Percentiles rank a stretch among this genome's conserved stretches.
phyloP scores from a whole-genome alignment of 371 early-diverging fungal genomes.

The Mucor piriformis region DNA sequence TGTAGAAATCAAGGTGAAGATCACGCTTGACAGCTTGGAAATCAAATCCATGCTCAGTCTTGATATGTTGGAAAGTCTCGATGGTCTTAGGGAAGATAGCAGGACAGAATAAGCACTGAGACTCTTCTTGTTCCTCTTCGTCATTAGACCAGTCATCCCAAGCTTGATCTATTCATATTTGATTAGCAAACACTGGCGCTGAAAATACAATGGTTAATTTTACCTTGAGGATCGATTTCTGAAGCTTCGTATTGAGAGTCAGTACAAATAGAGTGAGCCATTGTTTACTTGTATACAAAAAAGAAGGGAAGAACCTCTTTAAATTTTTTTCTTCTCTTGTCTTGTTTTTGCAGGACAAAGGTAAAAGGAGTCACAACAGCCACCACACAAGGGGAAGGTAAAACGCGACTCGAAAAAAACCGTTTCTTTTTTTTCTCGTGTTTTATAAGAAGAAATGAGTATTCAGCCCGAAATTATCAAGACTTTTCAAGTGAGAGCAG shows the following conservation, averaged over 20 bases:
- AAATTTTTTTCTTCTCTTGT: background rate
- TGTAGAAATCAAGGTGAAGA: conserved; percentile 79
- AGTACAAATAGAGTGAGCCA: background rate
- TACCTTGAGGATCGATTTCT: conserved; percentile 46
- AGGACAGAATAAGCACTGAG: conserved; percentile 77
- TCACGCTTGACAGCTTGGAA: conserved; percentile 58
- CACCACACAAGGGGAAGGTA: background rate
- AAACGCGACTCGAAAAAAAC: background rate
- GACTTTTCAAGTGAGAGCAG: background rate
- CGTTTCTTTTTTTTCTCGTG: background rate
- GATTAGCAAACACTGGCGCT: too few species aligned
- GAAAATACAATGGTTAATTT: background rate
- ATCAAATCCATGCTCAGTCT: conserved; percentile 69
- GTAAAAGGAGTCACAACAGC: conserved; percentile 7
- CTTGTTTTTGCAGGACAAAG: conserved; percentile 13
- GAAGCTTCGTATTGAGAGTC: conserved; percentile 43
- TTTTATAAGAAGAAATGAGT: conserved; percentile 6
- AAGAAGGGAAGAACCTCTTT: too few species aligned
- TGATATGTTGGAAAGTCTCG: conserved; percentile 70
- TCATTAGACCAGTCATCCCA: conserved; percentile 90
- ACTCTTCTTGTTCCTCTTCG: conserved; percentile 54
- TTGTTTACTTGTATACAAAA: background rate
- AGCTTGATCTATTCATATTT: conserved; percentile 23
- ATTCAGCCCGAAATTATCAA: conserved; percentile 2
- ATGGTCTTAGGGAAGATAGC: conserved; percentile 47